Evolutionary conservation across 2,329 filamentous ascomycete species (phyloP), one percentile per base, ranked within the genome.

Genomic region (Fusarium chaquense): DNA sequence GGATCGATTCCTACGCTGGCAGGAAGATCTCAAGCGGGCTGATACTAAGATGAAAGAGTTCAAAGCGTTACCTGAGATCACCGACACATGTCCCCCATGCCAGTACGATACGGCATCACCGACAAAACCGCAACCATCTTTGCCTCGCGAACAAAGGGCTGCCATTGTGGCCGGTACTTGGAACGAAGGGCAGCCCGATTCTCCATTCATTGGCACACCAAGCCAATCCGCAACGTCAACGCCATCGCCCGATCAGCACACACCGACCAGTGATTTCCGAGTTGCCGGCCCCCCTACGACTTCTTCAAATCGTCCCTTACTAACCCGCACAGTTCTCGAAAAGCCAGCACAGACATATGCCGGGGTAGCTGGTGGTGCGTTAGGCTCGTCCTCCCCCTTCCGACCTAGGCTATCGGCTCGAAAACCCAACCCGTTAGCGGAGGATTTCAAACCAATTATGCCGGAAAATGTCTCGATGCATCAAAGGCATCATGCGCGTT

Each of bases 1-100:
- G 66, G 91, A 96, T 62, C 90, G 96, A 43, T 98, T 91, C 83
- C 76, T 88, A 45, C 89, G 90, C 62, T 99, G 96, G 96, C 83
- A 83, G 52, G 85, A 89, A 22, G 94, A 97, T 73, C 83, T 98
- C 30, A 84, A 85, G 70, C 84, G 85, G 58, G 90, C 87, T 15
- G 87, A 90, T 66, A 80, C 59, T 80, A 85, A 78, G 79, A 24
- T 65, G 13, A 76, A 73, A 24, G 77, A 80, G 26, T 41, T 68
- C 7, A 77, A 67, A 24, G 30, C 62, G 22, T 64, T 58, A 30
- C 52, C 56, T 22, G 65, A 64, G 36, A 16, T 56, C 10, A 65
- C 62, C 12, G 36, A 69, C 28, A 41, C 54, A 24, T 77, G 75
- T 47, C 61, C 73, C 20, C 76, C 73, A 36, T 78, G 69, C 33